These are phyloP conservation scores for Gamarada debralockiae DNA, from an alignment of 495 filamentous ascomycete genomes.

Conservation along the genomic window DNA sequence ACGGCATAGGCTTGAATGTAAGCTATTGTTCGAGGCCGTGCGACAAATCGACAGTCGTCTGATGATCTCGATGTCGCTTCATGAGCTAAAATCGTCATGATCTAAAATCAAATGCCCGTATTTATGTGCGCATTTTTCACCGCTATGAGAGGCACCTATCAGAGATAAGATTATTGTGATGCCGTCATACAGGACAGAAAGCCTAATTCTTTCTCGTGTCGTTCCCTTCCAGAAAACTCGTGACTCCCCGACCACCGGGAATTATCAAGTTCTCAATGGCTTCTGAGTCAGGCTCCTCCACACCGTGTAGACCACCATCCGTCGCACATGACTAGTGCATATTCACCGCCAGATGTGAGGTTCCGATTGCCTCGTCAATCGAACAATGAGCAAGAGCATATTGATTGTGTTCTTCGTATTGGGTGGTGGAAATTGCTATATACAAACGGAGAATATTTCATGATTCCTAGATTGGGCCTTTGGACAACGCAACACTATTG, in stretches of 20 bases:
- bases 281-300: neutral
- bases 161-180: neutral
- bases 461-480: neutral
- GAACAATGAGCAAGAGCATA: conserved; percentile 8
- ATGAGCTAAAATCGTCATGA: conserved; percentile 10
- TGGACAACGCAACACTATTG: conserved; percentile 23
- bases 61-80: conserved; percentile 6
- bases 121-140: conserved; percentile 2
- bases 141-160: conserved; percentile 17
- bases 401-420: conserved; percentile 15
- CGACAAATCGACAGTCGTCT: conserved; percentile 9
- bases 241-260: too few relatives aligned
- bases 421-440: neutral
- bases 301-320: neutral
- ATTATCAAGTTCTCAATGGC: too few relatives aligned
- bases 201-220: neutral
- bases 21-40: conserved; percentile 2
- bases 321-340: conserved; percentile 18
- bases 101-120: conserved; percentile 8
- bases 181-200: neutral
- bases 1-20: conserved; percentile 18
- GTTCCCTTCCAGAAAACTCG: neutral
- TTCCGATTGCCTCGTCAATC: conserved; percentile 9
- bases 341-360: conserved; percentile 24
- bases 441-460: conserved; percentile 22